These are phyloP conservation scores for Astrothelium subdiscretum DNA, from an alignment of 495 filamentous ascomycete species.

Conservation along the genomic window DNA sequence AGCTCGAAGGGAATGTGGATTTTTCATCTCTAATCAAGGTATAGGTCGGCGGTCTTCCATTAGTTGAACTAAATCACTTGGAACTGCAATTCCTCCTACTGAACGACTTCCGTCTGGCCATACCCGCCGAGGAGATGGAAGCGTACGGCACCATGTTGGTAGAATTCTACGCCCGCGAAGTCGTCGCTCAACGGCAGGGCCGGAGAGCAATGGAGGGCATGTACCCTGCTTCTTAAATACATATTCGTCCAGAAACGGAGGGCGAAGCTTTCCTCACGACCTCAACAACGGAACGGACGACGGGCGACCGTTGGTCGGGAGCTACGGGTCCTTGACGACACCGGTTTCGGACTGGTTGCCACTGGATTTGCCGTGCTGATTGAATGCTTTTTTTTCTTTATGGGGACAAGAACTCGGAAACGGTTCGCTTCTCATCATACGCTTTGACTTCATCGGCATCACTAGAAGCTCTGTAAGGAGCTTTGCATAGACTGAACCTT, in stretches of 20 bases:
- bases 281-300: neutral
- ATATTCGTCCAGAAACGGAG: neutral
- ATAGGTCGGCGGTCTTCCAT: slow-evolving; percentile 90
- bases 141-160: slow-evolving; percentile 98
- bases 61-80: slow-evolving; percentile 92
- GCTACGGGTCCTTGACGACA: too few species aligned
- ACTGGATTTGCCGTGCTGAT: neutral
- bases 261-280: neutral
- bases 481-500: neutral
- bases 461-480: neutral
- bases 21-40: slow-evolving; percentile 1
- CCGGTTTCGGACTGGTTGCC: too few species aligned
- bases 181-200: slow-evolving; percentile 52
- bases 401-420: neutral
- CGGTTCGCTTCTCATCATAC: neutral
- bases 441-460: slow-evolving; percentile 2
- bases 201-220: slow-evolving; percentile 1
- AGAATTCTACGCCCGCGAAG: slow-evolving; percentile 92
- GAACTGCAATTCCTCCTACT: slow-evolving; percentile 93
- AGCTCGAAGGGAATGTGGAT: too few species aligned
- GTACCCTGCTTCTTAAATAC: neutral
- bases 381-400: neutral
- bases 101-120: slow-evolving; percentile 92
- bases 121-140: slow-evolving; percentile 91
- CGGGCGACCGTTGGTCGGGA: too few species aligned